Percentiles rank a stretch among this genome's conserved stretches.
phyloP scores from a whole-genome alignment of 441 rosid species.

The Brassica balearica region DNA sequence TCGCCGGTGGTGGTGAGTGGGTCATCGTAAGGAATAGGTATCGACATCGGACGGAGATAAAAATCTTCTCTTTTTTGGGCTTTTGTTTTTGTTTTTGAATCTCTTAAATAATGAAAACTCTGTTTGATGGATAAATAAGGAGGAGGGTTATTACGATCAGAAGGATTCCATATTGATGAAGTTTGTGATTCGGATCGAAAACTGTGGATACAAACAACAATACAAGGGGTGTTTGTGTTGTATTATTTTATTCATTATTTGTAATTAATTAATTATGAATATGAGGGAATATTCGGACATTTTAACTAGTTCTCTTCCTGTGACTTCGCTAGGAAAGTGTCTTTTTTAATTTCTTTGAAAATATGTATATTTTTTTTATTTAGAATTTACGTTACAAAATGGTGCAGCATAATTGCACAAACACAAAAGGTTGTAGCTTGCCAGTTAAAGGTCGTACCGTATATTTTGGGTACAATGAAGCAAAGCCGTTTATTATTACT shows the following conservation, averaged over 20 bases:
- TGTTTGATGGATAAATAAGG: background rate
- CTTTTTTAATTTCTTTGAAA: background rate
- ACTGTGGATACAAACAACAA: slow-evolving; percentile 12
- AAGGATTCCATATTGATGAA: background rate
- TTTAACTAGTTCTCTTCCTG: slow-evolving; percentile 1
- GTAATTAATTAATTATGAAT: background rate
- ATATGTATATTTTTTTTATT: background rate
- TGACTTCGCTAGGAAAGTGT: background rate
- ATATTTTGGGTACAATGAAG: background rate
- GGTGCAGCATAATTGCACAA: background rate
- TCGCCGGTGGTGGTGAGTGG: slow-evolving; percentile 29
- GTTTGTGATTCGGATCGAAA: background rate
- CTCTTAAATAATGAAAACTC: background rate
- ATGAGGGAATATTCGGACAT: slow-evolving; percentile 11
- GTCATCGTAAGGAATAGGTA: slow-evolving; percentile 21
- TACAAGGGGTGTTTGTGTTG: background rate
- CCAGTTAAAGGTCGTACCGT: background rate
- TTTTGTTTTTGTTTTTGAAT: background rate
- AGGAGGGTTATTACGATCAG: background rate
- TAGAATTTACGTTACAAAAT: background rate
- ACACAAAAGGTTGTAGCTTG: background rate
- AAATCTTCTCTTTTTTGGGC: background rate
- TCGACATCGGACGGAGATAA: slow-evolving; percentile 42
- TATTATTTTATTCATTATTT: slow-evolving; percentile 5
- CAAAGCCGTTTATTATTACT: background rate